These are phyloP conservation scores for Cydonia oblonga DNA, from an alignment of 331 rosid species.

Conservation along the genomic window DNA sequence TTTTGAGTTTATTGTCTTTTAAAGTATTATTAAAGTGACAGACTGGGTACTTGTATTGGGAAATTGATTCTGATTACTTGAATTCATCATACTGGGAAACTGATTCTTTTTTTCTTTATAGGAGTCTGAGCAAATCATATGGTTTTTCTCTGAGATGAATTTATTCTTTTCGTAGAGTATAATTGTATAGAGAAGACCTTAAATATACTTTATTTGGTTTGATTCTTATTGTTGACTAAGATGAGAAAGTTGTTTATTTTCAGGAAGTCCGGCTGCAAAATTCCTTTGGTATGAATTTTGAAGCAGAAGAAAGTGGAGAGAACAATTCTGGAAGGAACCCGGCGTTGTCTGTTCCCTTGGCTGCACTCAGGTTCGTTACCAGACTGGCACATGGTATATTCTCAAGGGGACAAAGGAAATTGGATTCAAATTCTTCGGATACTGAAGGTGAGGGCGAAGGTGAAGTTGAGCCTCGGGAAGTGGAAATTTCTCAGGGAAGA, in stretches of 20 bases:
- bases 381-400: slow-evolving; percentile 86
- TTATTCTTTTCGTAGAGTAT: background rate
- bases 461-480: slow-evolving; percentile 30
- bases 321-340: slow-evolving; percentile 45
- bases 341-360: slow-evolving; percentile 80
- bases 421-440: slow-evolving; percentile 35
- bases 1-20: background rate
- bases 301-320: slow-evolving; percentile 52
- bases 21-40: background rate
- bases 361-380: slow-evolving; percentile 71
- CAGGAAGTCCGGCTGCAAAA: slow-evolving; percentile 60
- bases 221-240: background rate
- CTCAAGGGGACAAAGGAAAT: slow-evolving; percentile 64
- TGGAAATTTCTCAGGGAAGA: slow-evolving; percentile 20
- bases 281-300: slow-evolving; percentile 36
- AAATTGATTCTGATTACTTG: slow-evolving; percentile 1
- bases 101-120: background rate
- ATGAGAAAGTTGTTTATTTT: slow-evolving; percentile 14
- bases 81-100: slow-evolving; percentile 1
- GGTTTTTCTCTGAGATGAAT: background rate
- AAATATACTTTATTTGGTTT: slow-evolving; percentile 3
- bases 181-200: slow-evolving; percentile 4
- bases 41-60: background rate
- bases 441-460: slow-evolving; percentile 33
- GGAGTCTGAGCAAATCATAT: too few relatives aligned